Percentiles rank a stretch among this genome's conserved stretches.
phyloP scores from a whole-genome alignment of 2,329 filamentous ascomycete species.

The Colletotrichum sp. region DNA sequence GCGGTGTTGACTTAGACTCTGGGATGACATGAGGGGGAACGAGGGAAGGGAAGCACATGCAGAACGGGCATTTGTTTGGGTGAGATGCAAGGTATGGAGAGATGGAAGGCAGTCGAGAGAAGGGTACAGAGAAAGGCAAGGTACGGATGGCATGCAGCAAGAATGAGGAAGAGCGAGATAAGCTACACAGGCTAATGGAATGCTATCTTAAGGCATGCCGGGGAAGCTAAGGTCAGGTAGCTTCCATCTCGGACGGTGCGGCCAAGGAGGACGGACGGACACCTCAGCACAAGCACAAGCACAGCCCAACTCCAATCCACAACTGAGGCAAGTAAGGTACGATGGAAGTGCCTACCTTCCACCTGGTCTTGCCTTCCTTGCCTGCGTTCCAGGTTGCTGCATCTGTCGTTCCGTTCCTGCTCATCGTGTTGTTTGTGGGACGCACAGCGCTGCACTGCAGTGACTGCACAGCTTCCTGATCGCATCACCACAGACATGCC shows the following conservation, averaged over 20 bases:
- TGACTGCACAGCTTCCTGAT: neutral
- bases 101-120: neutral
- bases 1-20: constrained; percentile 4
- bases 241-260: neutral
- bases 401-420: too few species aligned
- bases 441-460: too few species aligned
- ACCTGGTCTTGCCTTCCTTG: neutral
- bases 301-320: neutral
- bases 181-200: neutral
- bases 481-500: neutral
- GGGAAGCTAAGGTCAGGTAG: constrained; percentile 7
- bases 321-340: neutral
- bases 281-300: too few species aligned
- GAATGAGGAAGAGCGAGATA: neutral
- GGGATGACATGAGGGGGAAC: neutral
- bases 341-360: neutral
- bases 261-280: neutral
- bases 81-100: neutral
- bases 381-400: too few species aligned
- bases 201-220: neutral
- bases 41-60: constrained; percentile 3
- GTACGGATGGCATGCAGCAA: neutral
- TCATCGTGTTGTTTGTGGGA: too few species aligned
- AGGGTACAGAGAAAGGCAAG: neutral
- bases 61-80: neutral